These are phyloP conservation scores for Teunomyces aglyptinius DNA, from an alignment of 805 yeast species.

Conservation along the genomic window DNA sequence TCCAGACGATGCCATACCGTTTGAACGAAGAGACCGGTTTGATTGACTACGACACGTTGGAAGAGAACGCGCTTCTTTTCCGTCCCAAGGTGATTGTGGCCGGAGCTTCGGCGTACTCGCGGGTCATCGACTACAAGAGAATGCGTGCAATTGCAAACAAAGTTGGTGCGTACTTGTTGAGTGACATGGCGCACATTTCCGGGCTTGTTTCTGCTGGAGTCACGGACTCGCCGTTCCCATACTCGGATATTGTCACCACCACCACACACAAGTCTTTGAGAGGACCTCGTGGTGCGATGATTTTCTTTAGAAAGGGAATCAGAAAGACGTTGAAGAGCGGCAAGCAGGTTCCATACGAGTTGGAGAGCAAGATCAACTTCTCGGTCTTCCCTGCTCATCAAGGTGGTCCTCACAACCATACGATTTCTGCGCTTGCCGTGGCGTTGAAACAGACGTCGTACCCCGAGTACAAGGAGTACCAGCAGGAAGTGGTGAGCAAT, in stretches of 20 bases:
- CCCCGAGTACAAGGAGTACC: slow-evolving; percentile 90
- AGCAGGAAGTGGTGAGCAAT: slow-evolving; percentile 80
- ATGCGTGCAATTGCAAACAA: slow-evolving; percentile 95
- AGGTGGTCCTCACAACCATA: slow-evolving; percentile 99
- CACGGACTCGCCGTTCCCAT: slow-evolving; percentile 93
- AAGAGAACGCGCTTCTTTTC: slow-evolving; percentile 83
- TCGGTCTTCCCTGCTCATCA: slow-evolving; percentile 99
- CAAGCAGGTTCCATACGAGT: slow-evolving; percentile 84
- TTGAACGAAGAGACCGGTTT: slow-evolving; percentile 88
- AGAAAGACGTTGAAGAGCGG: slow-evolving; percentile 89
- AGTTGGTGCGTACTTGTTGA: slow-evolving; percentile 94
- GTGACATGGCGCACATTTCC: slow-evolving; percentile 98
- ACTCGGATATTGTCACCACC: slow-evolving; percentile 96
- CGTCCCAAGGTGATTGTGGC: slow-evolving; percentile 97
- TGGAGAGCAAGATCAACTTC: slow-evolving; percentile 93
- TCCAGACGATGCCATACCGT: slow-evolving; percentile 98
- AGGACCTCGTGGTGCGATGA: slow-evolving; percentile 99
- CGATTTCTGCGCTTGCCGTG: slow-evolving; percentile 95
- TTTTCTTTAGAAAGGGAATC: slow-evolving; percentile 95
- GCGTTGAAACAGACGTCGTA: slow-evolving; percentile 92
- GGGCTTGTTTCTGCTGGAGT: slow-evolving; percentile 96
- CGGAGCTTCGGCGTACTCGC: slow-evolving; percentile 97
- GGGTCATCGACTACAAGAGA: slow-evolving; percentile 93
- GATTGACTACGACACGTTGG: slow-evolving; percentile 94
- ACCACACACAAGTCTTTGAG: slow-evolving; percentile 98